phyloP scores from a whole-genome alignment of 176 grass and related monocot species.

The Carex littledalei region DNA sequence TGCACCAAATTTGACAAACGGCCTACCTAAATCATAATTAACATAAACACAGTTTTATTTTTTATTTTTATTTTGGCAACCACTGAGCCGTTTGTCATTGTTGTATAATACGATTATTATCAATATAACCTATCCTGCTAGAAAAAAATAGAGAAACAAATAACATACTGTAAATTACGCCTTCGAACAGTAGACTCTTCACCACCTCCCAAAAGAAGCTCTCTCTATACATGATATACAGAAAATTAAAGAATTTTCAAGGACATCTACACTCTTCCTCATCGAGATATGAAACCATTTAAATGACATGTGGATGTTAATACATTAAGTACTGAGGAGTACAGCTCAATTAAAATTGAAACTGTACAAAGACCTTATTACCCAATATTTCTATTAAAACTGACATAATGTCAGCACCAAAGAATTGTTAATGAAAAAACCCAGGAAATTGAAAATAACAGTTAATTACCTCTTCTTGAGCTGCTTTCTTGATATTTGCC shows the following conservation, averaged over 20 bases:
- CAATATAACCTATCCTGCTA: background rate
- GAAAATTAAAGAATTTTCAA: constrained; percentile 21
- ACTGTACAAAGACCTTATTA: background rate
- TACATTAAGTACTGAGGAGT: background rate
- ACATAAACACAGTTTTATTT: background rate
- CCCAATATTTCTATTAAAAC: background rate
- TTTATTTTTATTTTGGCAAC: background rate
- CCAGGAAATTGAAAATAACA: background rate
- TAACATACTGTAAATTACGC: constrained; percentile 64
- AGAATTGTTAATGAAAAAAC: background rate
- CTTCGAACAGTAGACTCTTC: constrained; percentile 61
- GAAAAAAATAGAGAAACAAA: background rate
- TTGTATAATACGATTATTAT: background rate
- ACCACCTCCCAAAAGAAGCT: constrained; percentile 63
- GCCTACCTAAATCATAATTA: background rate
- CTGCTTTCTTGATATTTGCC: constrained; percentile 66
- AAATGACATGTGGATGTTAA: background rate
- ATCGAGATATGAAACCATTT: too few species aligned
- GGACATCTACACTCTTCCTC: too few species aligned
- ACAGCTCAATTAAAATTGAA: background rate
- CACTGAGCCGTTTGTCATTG: background rate
- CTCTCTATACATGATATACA: constrained; percentile 45
- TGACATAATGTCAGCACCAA: background rate
- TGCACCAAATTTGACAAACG: background rate
- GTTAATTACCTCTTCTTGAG: constrained; percentile 50